A percentile compares a stretch with the other conserved stretches of the same genome.
Evolutionary conservation across 805 yeast species (phyloP).

Genomic region (Candida peoriensis): DNA sequence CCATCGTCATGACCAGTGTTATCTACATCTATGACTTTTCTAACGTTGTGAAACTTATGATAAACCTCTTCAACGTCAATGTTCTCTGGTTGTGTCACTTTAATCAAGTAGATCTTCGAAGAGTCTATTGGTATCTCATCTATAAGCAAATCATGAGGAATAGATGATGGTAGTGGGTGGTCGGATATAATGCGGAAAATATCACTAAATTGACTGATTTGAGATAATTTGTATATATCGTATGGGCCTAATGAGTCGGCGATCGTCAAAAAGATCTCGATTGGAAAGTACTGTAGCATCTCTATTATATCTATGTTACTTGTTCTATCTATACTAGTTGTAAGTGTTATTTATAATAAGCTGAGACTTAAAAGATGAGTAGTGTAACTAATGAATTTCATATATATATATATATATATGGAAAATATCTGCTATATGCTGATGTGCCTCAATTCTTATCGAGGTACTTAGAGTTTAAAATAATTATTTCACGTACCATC

Average conservation of each 20-base stretch:
- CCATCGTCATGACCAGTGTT: not conserved
- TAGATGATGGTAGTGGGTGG: not conserved
- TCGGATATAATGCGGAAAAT: slow-evolving; percentile 5
- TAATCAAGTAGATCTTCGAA: slow-evolving; percentile 5
- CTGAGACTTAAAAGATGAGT: no score
- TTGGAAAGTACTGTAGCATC: slow-evolving; percentile 4
- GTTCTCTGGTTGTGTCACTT: not conserved
- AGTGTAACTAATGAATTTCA: no score
- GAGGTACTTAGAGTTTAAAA: no score
- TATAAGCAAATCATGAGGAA: not conserved
- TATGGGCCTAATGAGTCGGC: slow-evolving; percentile 2
- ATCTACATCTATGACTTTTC: slow-evolving; percentile 4
- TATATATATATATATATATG: no score
- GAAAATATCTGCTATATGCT: no score
- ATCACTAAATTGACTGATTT: not conserved
- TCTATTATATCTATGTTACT: no score
- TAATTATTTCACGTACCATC: no score
- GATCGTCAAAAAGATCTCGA: slow-evolving; percentile 1
- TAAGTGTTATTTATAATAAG: no score
- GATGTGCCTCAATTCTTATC: no score
- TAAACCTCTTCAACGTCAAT: slow-evolving; percentile 1
- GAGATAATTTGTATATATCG: slow-evolving; percentile 2
- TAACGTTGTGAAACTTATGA: not conserved
- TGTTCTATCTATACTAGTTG: no score
- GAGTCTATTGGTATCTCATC: not conserved